Evolutionary conservation across 2,329 filamentous ascomycete species (phyloP).

Genomic region (Colletotrichum spaethianum): DNA sequence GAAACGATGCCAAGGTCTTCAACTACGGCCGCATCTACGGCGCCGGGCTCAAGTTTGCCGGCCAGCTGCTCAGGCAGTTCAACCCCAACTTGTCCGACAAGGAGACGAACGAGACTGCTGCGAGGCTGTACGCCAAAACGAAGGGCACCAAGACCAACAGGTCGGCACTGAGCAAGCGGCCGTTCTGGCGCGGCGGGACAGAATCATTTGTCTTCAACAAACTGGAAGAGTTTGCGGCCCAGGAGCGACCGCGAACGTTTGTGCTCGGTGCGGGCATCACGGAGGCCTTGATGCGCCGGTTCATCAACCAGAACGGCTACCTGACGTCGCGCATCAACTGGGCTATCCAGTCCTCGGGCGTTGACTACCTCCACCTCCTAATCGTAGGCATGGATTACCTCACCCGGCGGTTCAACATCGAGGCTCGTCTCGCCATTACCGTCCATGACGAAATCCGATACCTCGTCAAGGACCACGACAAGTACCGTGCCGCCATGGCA

Average conservation of each 20-base stretch:
- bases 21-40: constrained; percentile 99
- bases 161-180: constrained; percentile 77
- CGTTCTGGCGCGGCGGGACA: constrained; percentile 96
- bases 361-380: constrained; percentile 95
- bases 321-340: constrained; percentile 98
- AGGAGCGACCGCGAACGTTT: constrained; percentile 90
- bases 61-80: constrained; percentile 91
- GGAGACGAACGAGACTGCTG: constrained; percentile 82
- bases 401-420: constrained; percentile 84
- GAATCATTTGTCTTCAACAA: constrained; percentile 99
- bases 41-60: constrained; percentile 94
- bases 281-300: constrained; percentile 91
- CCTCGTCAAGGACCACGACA: constrained; percentile 86
- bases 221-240: constrained; percentile 96
- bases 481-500: constrained; percentile 91
- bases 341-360: constrained; percentile 97
- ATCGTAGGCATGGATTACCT: constrained; percentile 97
- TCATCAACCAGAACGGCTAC: constrained; percentile 90
- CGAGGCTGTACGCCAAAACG: constrained; percentile 87
- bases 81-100: constrained; percentile 86
- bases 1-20: constrained; percentile 97
- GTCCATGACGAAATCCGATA: constrained; percentile 99
- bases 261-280: constrained; percentile 96
- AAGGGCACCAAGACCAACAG: constrained; percentile 90
- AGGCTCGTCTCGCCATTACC: constrained; percentile 89